phyloP scores from a whole-genome alignment of 352 stramenopile species.

The Globisporangium recalcitrans region DNA sequence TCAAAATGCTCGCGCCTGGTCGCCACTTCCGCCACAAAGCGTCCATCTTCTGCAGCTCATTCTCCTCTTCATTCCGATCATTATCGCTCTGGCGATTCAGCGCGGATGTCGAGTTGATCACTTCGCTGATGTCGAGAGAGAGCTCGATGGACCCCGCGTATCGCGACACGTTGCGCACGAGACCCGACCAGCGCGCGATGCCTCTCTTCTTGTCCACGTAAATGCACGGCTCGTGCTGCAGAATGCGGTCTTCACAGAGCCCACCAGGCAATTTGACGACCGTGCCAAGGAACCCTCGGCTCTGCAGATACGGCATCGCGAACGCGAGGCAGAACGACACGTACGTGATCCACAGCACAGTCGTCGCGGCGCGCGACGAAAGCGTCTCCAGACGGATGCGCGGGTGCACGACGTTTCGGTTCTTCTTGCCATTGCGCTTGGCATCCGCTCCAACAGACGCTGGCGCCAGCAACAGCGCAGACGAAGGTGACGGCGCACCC shows the following conservation, averaged over 20 bases:
- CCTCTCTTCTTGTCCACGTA: slow-evolving; percentile 47
- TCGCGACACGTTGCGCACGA: slow-evolving; percentile 68
- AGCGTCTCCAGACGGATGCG: slow-evolving; percentile 79
- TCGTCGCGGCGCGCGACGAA: slow-evolving; percentile 62
- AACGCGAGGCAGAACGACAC: slow-evolving; percentile 68
- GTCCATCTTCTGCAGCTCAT: slow-evolving; percentile 26
- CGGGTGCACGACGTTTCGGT: slow-evolving; percentile 21
- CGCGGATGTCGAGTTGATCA: slow-evolving; percentile 37
- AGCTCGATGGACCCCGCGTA: slow-evolving; percentile 60
- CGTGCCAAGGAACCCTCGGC: slow-evolving; percentile 62
- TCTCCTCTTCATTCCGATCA: slow-evolving; percentile 12
- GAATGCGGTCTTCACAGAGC: slow-evolving; percentile 29
- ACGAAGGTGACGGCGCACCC: slow-evolving; percentile 15
- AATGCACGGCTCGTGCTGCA: slow-evolving; percentile 48
- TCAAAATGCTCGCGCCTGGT: slow-evolving; percentile 7
- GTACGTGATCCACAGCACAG: slow-evolving; percentile 75
- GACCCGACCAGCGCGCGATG: slow-evolving; percentile 57
- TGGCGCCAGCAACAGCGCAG: slow-evolving; percentile 18
- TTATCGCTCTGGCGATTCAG: not conserved
- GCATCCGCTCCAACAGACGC: not conserved
- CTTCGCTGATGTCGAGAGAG: slow-evolving; percentile 40
- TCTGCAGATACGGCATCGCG: slow-evolving; percentile 68
- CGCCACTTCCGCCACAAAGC: slow-evolving; percentile 23
- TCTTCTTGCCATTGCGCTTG: slow-evolving; percentile 17
- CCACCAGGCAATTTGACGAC: slow-evolving; percentile 50